Conservation (phyloP, 2,329 filamentous ascomycete genomes). For the Diaporthe nobilis region DNA sequence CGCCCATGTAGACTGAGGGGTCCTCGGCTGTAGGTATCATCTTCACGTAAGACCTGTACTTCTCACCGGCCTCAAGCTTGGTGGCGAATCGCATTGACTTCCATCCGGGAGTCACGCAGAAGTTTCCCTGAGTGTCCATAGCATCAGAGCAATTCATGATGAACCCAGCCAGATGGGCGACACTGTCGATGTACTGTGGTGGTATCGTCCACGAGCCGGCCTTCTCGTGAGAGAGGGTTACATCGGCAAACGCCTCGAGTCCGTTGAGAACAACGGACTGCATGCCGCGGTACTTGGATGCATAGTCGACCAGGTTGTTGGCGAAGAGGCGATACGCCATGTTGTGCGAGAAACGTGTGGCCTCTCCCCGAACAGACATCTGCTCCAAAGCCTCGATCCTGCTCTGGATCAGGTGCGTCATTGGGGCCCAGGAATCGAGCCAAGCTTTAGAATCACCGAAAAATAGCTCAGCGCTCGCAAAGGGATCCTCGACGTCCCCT, state of each 20-base stretch:
- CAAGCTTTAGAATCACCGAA: neutral
- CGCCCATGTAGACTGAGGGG: neutral
- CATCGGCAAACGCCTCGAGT: constrained; percentile 7
- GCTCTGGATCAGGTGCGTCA: neutral
- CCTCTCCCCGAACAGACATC: constrained; percentile 3
- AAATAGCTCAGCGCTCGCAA: neutral
- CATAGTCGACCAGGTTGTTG: constrained; percentile 21
- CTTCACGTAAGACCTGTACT: neutral
- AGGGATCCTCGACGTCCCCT: neutral
- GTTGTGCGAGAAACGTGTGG: neutral
- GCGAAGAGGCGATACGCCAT: constrained; percentile 11
- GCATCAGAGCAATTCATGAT: constrained; percentile 10
- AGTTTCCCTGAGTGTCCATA: constrained; percentile 5
- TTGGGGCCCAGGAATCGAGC: neutral
- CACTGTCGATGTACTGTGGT: constrained; percentile 12
- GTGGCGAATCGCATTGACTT: constrained; percentile 20
- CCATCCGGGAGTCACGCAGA: constrained; percentile 15
- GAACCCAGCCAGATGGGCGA: neutral
- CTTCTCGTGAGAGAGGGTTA: neutral
- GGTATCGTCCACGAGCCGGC: neutral
- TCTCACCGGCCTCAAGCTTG: neutral
- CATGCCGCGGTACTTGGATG: constrained; percentile 4
- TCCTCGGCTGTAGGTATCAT: neutral
- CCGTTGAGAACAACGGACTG: constrained; percentile 2
- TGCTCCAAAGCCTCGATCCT: neutral